phyloP scores from a whole-genome alignment of 768 basidiomycete species.

The Kondoa subrosea region DNA sequence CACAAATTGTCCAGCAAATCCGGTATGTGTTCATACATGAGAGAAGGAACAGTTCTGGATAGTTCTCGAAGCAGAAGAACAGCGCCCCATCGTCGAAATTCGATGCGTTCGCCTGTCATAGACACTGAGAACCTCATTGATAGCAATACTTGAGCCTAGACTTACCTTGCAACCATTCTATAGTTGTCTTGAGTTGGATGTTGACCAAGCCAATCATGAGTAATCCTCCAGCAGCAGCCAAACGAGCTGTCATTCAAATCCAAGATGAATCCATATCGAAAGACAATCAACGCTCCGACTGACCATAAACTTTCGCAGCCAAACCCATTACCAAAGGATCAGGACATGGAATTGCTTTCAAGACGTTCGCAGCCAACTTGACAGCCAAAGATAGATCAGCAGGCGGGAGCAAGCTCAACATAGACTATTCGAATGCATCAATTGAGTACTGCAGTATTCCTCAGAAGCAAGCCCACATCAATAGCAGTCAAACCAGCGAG shows the following conservation, averaged over 20 bases:
- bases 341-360: slow-evolving; percentile 71
- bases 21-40: slow-evolving; percentile 68
- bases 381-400: slow-evolving; percentile 65
- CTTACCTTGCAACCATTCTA: slow-evolving; percentile 28
- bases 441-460: neutral
- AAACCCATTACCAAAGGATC: slow-evolving; percentile 75
- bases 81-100: slow-evolving; percentile 76
- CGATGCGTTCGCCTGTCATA: slow-evolving; percentile 53
- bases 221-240: slow-evolving; percentile 24
- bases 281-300: neutral
- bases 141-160: slow-evolving; percentile 17
- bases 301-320: slow-evolving; percentile 27
- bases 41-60: slow-evolving; percentile 57
- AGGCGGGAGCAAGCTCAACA: slow-evolving; percentile 17
- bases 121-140: slow-evolving; percentile 42
- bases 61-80: slow-evolving; percentile 88
- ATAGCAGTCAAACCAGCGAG: slow-evolving; percentile 78
- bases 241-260: slow-evolving; percentile 14
- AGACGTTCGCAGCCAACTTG: slow-evolving; percentile 82
- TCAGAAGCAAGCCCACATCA: slow-evolving; percentile 38
- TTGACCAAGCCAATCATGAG: slow-evolving; percentile 26
- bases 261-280: neutral
- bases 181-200: slow-evolving; percentile 28
- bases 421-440: slow-evolving; percentile 13
- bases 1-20: slow-evolving; percentile 86